phyloP scores from a whole-genome alignment of 75 land plant genomes.

The Sequoiadendron giganteum region DNA sequence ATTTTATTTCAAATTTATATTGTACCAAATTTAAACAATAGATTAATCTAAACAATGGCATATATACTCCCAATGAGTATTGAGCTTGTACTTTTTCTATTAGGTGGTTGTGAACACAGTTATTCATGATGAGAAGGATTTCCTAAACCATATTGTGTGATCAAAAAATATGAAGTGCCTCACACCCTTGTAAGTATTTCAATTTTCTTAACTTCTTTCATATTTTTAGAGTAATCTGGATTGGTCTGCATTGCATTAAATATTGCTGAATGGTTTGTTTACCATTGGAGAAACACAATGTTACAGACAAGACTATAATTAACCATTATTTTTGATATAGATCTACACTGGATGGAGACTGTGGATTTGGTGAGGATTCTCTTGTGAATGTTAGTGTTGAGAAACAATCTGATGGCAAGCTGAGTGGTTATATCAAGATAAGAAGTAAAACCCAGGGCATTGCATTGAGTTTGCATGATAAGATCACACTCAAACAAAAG shows the following conservation, averaged over 20 bases:
- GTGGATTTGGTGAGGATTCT: slow-evolving; percentile 95
- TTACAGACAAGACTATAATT: not conserved
- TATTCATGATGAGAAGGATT: slow-evolving; percentile 80
- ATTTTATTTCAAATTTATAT: not conserved
- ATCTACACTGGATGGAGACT: slow-evolving; percentile 89
- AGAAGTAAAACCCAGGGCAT: slow-evolving; percentile 95
- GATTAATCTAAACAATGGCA: not conserved
- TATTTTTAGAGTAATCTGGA: not conserved
- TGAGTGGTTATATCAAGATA: slow-evolving; percentile 86
- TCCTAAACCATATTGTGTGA: slow-evolving; percentile 77
- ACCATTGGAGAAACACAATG: not conserved
- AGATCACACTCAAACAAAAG: slow-evolving; percentile 91
- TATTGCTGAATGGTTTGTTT: not conserved
- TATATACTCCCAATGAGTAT: not conserved
- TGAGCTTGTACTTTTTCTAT: not conserved
- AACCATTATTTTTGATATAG: slow-evolving; percentile 27
- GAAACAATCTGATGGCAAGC: slow-evolving; percentile 81
- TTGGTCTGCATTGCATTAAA: not conserved
- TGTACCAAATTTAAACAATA: not conserved
- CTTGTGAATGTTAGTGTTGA: slow-evolving; percentile 85
- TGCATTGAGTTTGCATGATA: slow-evolving; percentile 92
- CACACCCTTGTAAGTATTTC: slow-evolving; percentile 72
- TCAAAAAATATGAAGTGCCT: slow-evolving; percentile 95
- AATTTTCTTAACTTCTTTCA: not conserved
- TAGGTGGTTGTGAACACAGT: slow-evolving; percentile 86